phyloP scores from a whole-genome alignment of 1,284 basidiomycete species.

The Fereydounia khargensis region DNA sequence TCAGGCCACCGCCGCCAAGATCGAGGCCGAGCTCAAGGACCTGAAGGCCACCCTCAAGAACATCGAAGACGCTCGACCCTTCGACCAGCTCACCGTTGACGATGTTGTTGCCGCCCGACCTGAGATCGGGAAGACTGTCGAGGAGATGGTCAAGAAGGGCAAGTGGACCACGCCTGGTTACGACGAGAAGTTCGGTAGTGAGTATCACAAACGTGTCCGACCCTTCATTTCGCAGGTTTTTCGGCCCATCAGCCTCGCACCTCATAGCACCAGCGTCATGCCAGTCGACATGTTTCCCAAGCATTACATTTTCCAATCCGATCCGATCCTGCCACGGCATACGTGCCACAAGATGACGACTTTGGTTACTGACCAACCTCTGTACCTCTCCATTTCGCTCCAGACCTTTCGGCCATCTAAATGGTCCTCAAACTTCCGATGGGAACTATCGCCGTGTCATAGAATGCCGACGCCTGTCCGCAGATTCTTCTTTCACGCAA shows the following conservation, averaged over 20 bases:
- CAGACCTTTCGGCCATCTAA: conserved; percentile 50
- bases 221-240: not conserved
- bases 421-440: too few relatives aligned
- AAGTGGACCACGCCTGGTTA: conserved; percentile 80
- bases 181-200: conserved; percentile 57
- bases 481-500: too few relatives aligned
- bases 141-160: conserved; percentile 97
- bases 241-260: not conserved
- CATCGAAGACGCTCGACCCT: conserved; percentile 95
- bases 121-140: conserved; percentile 84
- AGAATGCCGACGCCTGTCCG: too few relatives aligned
- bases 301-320: not conserved
- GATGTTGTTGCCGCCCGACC: conserved; percentile 92
- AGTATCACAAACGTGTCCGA: conserved; percentile 17
- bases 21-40: conserved; percentile 86
- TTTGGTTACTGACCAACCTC: too few relatives aligned
- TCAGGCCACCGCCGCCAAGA: conserved; percentile 84
- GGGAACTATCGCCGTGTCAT: too few relatives aligned
- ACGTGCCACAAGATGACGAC: too few relatives aligned
- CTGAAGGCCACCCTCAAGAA: conserved; percentile 92
- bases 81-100: conserved; percentile 90
- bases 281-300: not conserved
- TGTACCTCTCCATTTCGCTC: not conserved
- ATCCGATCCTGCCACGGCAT: too few relatives aligned
- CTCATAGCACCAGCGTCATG: not conserved